Conservation (phyloP, 139 green algal genomes). For the Raphidocelis subcapitata region DNA sequence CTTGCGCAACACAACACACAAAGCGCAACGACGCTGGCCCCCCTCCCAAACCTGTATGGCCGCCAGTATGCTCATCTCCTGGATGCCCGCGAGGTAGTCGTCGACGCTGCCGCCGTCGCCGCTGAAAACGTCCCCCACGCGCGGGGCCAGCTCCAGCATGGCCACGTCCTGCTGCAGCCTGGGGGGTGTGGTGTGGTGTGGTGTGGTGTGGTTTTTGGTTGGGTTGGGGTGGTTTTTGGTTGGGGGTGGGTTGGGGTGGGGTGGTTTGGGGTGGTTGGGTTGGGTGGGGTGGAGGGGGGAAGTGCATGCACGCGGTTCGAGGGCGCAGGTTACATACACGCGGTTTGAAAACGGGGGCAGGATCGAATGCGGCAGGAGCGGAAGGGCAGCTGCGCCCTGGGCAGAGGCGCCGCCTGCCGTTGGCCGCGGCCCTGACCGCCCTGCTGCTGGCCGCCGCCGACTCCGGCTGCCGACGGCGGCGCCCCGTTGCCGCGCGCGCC, state of each 20-base stretch:
- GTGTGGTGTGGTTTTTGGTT: background rate
- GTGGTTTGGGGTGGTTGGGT: background rate
- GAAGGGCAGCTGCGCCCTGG: no score
- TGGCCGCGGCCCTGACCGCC: no score
- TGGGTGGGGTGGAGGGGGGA: background rate
- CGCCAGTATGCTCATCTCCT: conserved; percentile 65
- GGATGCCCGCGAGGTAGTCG: conserved; percentile 85
- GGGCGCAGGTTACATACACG: background rate
- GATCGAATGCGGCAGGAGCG: background rate
- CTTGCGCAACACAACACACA: no score
- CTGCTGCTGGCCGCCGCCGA: background rate
- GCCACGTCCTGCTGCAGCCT: conserved; percentile 68
- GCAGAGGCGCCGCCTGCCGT: no score
- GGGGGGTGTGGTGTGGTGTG: background rate
- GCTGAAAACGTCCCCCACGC: conserved; percentile 80
- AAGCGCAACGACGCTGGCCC: no score
- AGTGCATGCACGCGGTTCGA: background rate
- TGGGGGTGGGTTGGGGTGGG: background rate
- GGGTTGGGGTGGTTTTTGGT: background rate
- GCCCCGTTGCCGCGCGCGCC: background rate
- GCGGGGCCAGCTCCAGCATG: conserved; percentile 68
- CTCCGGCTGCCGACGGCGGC: background rate
- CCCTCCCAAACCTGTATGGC: conserved; percentile 67
- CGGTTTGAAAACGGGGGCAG: background rate
- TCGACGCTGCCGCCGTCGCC: conserved; percentile 67